Percentiles rank a stretch among this genome's conserved stretches.
phyloP scores from a whole-genome alignment of 352 stramenopile species.

The Pythium aristosporum region DNA sequence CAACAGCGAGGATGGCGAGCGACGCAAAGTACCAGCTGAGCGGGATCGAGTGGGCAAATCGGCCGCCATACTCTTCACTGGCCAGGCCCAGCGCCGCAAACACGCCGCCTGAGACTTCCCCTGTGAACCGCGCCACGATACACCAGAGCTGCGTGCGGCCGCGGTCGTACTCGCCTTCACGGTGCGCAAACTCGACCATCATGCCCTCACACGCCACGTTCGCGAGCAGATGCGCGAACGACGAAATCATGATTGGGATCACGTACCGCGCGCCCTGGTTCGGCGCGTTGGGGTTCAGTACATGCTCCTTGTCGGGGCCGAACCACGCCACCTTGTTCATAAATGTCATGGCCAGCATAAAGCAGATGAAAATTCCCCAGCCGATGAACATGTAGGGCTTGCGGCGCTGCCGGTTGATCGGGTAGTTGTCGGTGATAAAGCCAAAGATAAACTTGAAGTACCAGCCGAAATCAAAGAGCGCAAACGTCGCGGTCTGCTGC shows the following conservation, averaged over 20 bases:
- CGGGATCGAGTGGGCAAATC: constrained; percentile 22
- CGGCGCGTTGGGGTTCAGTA: constrained; percentile 14
- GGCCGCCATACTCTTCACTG: constrained; percentile 27
- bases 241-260: constrained; percentile 24
- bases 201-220: constrained; percentile 30
- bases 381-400: constrained; percentile 41
- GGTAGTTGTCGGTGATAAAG: constrained; percentile 31
- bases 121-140: constrained; percentile 26
- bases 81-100: constrained; percentile 13
- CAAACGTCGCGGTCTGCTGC: constrained; percentile 3
- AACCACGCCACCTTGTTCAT: constrained; percentile 19
- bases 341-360: constrained; percentile 25
- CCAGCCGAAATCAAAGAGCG: constrained; percentile 23
- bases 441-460: constrained; percentile 37
- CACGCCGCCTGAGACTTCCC: constrained; percentile 18
- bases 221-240: constrained; percentile 26
- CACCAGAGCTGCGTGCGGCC: constrained; percentile 26
- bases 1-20: constrained; percentile 13
- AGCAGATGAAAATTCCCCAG: constrained; percentile 22
- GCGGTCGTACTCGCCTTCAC: constrained; percentile 30
- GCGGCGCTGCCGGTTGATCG: constrained; percentile 30
- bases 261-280: constrained; percentile 20
- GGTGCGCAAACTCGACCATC: constrained; percentile 35
- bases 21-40: constrained; percentile 22
- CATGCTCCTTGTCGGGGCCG: constrained; percentile 2